Evolutionary conservation across 768 basidiomycete genomes (phyloP).

Genomic region (Phanerochaete sordida): DNA sequence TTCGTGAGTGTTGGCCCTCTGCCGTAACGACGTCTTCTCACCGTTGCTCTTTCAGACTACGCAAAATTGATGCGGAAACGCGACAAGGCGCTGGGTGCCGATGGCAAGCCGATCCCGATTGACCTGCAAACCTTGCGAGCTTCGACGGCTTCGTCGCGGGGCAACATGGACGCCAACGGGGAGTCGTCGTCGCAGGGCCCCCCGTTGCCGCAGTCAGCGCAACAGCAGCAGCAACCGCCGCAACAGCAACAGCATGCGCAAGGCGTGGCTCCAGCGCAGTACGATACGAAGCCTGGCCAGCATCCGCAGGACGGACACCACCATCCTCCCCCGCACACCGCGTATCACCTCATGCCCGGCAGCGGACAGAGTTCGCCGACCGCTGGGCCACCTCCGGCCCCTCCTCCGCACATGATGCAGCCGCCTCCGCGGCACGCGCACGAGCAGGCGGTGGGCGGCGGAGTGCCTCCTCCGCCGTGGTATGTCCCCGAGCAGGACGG

Average conservation of each 20-base stretch:
- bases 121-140: constrained; percentile 76
- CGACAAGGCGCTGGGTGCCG: constrained; percentile 57
- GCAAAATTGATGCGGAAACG: constrained; percentile 80
- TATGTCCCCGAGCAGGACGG: neutral
- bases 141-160: constrained; percentile 33
- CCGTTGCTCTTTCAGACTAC: constrained; percentile 49
- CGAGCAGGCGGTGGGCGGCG: constrained; percentile 14
- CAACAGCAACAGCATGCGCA: constrained; percentile 13
- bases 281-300: neutral
- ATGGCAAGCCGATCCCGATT: constrained; percentile 53
- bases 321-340: constrained; percentile 10
- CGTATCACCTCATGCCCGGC: constrained; percentile 21
- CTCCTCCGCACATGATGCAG: constrained; percentile 17
- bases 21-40: neutral
- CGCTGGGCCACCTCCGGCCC: constrained; percentile 6
- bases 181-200: neutral
- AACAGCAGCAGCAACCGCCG: constrained; percentile 13
- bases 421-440: constrained; percentile 17
- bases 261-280: neutral
- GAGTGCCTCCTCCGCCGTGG: constrained; percentile 23
- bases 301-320: constrained; percentile 10
- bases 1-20: constrained; percentile 51
- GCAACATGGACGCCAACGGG: constrained; percentile 12
- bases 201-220: constrained; percentile 6
- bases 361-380: constrained; percentile 1